Percentiles rank a stretch among this genome's conserved stretches.
Conservation (phyloP, 805 yeast genomes). For the Kazachstania psychrophila region DNA sequence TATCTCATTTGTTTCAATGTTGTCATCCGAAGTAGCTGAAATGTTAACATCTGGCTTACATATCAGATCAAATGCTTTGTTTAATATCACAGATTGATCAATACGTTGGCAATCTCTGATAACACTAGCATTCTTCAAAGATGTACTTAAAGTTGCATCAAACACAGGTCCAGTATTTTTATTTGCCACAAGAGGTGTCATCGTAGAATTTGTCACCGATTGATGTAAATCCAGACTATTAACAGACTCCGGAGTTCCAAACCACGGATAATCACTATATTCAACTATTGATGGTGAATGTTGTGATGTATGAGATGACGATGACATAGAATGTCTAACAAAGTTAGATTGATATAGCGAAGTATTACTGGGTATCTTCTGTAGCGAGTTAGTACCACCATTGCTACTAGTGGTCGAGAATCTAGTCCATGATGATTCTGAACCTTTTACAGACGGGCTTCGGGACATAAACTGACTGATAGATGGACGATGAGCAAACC, state of each 20-base stretch:
- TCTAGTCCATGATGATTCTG: slow-evolving; percentile 16
- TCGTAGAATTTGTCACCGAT: slow-evolving; percentile 2
- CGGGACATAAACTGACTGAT: slow-evolving; percentile 15
- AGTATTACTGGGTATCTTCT: slow-evolving; percentile 20
- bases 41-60: slow-evolving; percentile 6
- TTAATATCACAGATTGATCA: slow-evolving; percentile 21
- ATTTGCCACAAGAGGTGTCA: neutral
- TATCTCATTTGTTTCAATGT: slow-evolving; percentile 1
- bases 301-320: slow-evolving; percentile 23
- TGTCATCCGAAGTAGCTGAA: slow-evolving; percentile 2
- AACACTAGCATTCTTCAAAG: slow-evolving; percentile 12
- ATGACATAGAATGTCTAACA: slow-evolving; percentile 9
- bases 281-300: slow-evolving; percentile 31
- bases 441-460: slow-evolving; percentile 18
- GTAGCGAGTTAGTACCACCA: slow-evolving; percentile 8
- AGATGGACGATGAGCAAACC: slow-evolving; percentile 26
- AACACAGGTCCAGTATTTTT: too few relatives aligned
- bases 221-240: slow-evolving; percentile 5
- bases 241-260: slow-evolving; percentile 23
- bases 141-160: slow-evolving; percentile 3
- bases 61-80: slow-evolving; percentile 21
- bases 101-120: slow-evolving; percentile 23
- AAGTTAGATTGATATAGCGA: slow-evolving; percentile 21
- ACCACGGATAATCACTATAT: slow-evolving; percentile 37
- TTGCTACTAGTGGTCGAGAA: slow-evolving; percentile 9